Base-by-base conservation (phyloP, 257 asterid species). In the Cynanchum wilfordii region DNA sequence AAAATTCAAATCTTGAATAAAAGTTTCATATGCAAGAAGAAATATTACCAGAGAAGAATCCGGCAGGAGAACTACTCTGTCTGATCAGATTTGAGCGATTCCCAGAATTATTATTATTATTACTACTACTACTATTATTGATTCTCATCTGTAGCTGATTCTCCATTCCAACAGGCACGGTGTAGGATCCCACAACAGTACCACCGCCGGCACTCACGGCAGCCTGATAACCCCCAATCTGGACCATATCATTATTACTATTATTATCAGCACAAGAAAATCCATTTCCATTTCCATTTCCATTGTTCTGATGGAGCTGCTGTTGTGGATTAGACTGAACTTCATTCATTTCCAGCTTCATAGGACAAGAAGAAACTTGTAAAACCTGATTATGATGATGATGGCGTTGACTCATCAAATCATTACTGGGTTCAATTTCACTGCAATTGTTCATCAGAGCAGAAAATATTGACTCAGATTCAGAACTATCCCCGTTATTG, bases 1-100 rank as follows among this genome's bases (percentile, higher is more conserved):
- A 3, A 6, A 44, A 40, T 10, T 11, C 29, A 66, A 47, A 20
- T 22, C 38, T 44, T 44, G 9, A n/a, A 40, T 7, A 20, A 47
- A 40, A 55, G 45, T 10, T 2, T 66, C 47, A 66, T 9, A 51
- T 19, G 44, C 49, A 51, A 24, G 42, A 29, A 49, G 30, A 4
- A 13, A 36, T 5, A 51, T 16, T 91, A 93, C 98, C 98, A 76
- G 82, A 73, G 82, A 90, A 86, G 45, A 93, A 86, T 20, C 95
- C 98, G 82, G 97, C 89, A 24, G 98, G 98, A 58, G 98, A 90
- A 64, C 95, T 90, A 72, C 87, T 93, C 64, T 90, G 98, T 78
- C 95, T 86, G 54, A 81, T 71, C 70, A 92, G 97, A 89, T 73
- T 83, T 0, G 92, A 84, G 70, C 69, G 13, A 80, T 75, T 84